Evolutionary conservation across 2,329 filamentous ascomycete species (phyloP), one percentile per base, ranked within the genome.

Genomic region (Paradendryphiella salina): DNA sequence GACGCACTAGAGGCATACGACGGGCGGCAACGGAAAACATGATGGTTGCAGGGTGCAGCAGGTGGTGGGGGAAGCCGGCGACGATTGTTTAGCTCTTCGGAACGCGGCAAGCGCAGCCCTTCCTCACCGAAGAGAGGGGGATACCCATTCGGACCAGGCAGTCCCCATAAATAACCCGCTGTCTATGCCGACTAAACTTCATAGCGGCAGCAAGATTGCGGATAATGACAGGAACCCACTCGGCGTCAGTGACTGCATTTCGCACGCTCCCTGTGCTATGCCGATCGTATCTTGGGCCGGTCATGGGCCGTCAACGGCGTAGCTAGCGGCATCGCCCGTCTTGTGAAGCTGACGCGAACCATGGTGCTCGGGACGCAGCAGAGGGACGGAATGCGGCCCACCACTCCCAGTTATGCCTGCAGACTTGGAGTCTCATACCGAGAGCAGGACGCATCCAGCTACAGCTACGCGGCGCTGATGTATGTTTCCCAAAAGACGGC

Each of bases 11-110:
- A 50, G 67, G 52, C 47, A 72, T 52, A 50, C 60, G 60, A 57
- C 65, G 59, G 66, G 69, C 59, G 49, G 67, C 57, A 60, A 50
- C 49, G 7, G 39, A 32, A 36, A 64, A 62, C 63, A 65, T 64
- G 50, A 48, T 52, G 50, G 34, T n/a, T 17, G 38, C 37, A 15
- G 13, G 15, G 18, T 29, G 46, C 39, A 21, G 46, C 39, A 33
- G 50, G 53, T 51, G 31, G 36, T 54, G 5, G 34, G 28, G 40
- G 23, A 28, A 26, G 46, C 21, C 18, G 21, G 28, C 20, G 39
- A 26, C 8, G 23, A 26, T 26, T 26, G 23, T 26, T 26, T 26
- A 26, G 23, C 23, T 14, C 15, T 6, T 39, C 51, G 51, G 47
- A 39, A 42, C 38, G 20, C 48, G 48, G 52, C 48, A 48, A 29